phyloP scores from a whole-genome alignment of 108 stramenopile genomes.

The Nitzschia sp. region DNA sequence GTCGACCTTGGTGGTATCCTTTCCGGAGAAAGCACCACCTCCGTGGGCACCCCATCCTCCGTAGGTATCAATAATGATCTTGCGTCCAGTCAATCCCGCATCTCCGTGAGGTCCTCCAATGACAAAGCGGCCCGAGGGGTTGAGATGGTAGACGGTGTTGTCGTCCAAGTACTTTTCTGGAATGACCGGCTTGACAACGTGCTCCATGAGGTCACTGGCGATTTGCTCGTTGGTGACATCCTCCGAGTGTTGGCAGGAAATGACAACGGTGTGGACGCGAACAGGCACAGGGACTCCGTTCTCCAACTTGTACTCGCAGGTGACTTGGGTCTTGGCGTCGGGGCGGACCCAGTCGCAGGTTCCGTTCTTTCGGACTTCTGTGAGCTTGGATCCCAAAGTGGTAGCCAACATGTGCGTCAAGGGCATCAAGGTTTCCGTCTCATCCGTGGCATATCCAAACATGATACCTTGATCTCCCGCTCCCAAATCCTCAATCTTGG shows the following conservation, averaged over 20 bases:
- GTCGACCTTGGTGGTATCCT: conserved; percentile 96
- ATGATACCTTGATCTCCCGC: conserved; percentile 98
- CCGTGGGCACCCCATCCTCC: conserved; percentile 98
- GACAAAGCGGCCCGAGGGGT: conserved; percentile 91
- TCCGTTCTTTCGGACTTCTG: conserved; percentile 95
- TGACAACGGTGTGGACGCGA: conserved; percentile 95
- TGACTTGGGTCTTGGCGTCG: conserved; percentile 96
- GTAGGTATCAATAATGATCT: conserved; percentile 96
- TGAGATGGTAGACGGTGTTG: conserved; percentile 96
- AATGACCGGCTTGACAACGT: conserved; percentile 95
- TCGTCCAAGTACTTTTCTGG: conserved; percentile 96
- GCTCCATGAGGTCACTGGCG: conserved; percentile 92
- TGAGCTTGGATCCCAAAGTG: conserved; percentile 85
- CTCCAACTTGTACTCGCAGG: conserved; percentile 87
- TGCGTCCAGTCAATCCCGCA: conserved; percentile 96
- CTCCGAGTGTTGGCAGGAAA: conserved; percentile 96
- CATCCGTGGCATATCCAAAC: conserved; percentile 97
- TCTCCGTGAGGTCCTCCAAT: conserved; percentile 98
- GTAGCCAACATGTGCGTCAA: conserved; percentile 94
- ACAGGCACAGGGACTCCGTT: conserved; percentile 83
- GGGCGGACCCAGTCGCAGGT: conserved; percentile 94
- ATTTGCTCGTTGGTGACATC: conserved; percentile 89
- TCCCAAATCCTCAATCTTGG: conserved; percentile 91
- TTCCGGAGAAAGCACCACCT: conserved; percentile 95
- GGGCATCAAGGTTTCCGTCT: conserved; percentile 93